Evolutionary conservation across 75 land plant genomes (phyloP), one percentile per base, ranked within the genome.

Genomic region (Selaginella moellendorffii): DNA sequence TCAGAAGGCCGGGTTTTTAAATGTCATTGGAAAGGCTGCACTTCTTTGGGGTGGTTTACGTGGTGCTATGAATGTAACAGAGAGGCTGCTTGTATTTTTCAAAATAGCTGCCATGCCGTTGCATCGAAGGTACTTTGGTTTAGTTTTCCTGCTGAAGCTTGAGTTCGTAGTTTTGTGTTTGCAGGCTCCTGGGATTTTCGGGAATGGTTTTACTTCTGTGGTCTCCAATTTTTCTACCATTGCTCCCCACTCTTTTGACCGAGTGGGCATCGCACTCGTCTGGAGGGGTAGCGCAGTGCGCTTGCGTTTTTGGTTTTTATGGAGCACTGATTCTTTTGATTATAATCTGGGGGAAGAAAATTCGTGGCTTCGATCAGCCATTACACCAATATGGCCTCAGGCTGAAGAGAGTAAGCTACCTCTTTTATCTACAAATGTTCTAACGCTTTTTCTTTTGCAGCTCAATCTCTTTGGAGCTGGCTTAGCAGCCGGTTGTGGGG

Each of bases 31-130:
- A 0, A 95, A 86, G 71, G 24, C 76, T 59, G 99, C 99, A 63
- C 65, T 95, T 22, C 75, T 95, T 2, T 95, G 99, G 99, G 99
- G 97, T 63, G 99, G 99, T 62, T 73, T 95, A 65, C 88, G 99
- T 42, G 97, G 97, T 71, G 99, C 99, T 51, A 83, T 95, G 84
- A 95, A 87, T 69, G 77, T 95, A 68, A 86, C 99, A 18, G 85
- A 90, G 71, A 84, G 77, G 61, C 99, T 95, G 64, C 81, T 95
- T 63, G 73, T 65, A 9, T 82, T 95, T 73, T 70, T 95, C 28
- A 87, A 27, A 24, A 69, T 95, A 36, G 76, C 85, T 52, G 88
- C 89, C 14, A 87, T 90, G n/a, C 90, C 97, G 28, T 74, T 95
- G 62, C 68, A 65, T 54, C 85, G 80, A 29, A 85, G 99, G 99